Base-by-base conservation (phyloP, 2,329 filamentous ascomycete genomes). In the Trichoderma hamatum region DNA sequence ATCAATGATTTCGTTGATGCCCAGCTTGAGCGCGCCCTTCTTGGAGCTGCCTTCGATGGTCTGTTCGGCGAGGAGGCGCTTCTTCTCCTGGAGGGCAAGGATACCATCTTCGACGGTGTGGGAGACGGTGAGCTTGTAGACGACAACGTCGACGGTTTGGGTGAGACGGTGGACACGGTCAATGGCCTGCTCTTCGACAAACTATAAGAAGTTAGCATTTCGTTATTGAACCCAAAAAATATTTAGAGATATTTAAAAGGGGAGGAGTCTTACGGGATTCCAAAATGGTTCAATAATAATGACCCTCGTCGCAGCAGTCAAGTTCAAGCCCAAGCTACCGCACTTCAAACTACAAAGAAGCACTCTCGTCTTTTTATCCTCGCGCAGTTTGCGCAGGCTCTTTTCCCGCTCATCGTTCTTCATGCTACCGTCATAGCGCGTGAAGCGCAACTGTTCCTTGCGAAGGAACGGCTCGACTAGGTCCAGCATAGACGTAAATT, bases 131-230 rank as follows among this genome's bases (percentile, higher is more conserved):
- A 99, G 88, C 75, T 96, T 96, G 84, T 97, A 99, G 72, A 99
- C 93, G 68, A 95, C 89, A 39, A 99, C 96, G 76, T 98, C 94
- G 51, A 95, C 86, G 1, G 93, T 97, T 80, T 99, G 96, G 51
- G 97, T 98, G 65, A 99, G 90, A n/a, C 96, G 93, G 78, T 99
- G 96, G 30, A 99, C 96, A 67, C 96, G 93, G 80, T 99, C 96
- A 74, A 99, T 99, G 60, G 96, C 96, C 84, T 99, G 96, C 79
- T 99, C 96, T 83, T 99, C 96, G 39, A 99, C 93, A 76, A 99
- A 99, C 87, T 92, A 58, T 3, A 28, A 26, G 19, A 19, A 3
- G 19, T 59, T 52, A 69, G 60, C 21, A 43, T n/a, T 9, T 2
- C 7, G 19, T n/a, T 43, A 36, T 11, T 10, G 2, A 28, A 49